phyloP scores from a whole-genome alignment of 225 moss, liverwort and hornwort genomes.

The Sphagnum contortum region DNA sequence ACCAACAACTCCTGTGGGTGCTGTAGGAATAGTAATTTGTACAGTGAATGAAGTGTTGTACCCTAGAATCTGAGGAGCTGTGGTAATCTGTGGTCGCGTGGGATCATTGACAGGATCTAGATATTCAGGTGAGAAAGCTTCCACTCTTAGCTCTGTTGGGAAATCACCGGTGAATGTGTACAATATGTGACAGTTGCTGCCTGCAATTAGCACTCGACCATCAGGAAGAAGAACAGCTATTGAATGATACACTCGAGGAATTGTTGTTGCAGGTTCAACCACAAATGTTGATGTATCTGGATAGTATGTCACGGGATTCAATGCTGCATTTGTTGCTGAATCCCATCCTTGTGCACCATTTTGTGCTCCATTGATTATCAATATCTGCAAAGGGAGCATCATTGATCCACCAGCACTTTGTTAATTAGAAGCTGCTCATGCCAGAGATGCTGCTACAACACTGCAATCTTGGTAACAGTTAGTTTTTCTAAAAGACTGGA shows the following conservation, averaged over 20 bases:
- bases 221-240: constrained; percentile 32
- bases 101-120: constrained; percentile 17
- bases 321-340: constrained; percentile 11
- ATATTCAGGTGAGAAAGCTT: constrained; percentile 28
- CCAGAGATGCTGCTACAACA: no score
- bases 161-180: constrained; percentile 24
- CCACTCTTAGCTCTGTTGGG: constrained; percentile 41
- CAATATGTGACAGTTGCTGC: constrained; percentile 34
- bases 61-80: constrained; percentile 4
- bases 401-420: no score
- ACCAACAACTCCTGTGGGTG: constrained; percentile 13
- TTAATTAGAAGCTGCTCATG: no score
- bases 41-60: constrained; percentile 18
- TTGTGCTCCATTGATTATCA: constrained; percentile 35
- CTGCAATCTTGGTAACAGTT: no score
- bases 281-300: constrained; percentile 17
- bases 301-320: constrained; percentile 20
- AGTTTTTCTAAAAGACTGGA: no score
- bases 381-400: no score
- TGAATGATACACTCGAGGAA: constrained; percentile 35
- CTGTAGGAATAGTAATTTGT: constrained; percentile 6
- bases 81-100: constrained; percentile 10
- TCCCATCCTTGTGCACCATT: constrained; percentile 36
- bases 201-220: constrained; percentile 30
- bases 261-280: constrained; percentile 12